Evolutionary conservation across 495 filamentous ascomycete genomes (phyloP), one percentile per base, ranked within the genome.

Genomic region (Xeromyces bisporus): DNA sequence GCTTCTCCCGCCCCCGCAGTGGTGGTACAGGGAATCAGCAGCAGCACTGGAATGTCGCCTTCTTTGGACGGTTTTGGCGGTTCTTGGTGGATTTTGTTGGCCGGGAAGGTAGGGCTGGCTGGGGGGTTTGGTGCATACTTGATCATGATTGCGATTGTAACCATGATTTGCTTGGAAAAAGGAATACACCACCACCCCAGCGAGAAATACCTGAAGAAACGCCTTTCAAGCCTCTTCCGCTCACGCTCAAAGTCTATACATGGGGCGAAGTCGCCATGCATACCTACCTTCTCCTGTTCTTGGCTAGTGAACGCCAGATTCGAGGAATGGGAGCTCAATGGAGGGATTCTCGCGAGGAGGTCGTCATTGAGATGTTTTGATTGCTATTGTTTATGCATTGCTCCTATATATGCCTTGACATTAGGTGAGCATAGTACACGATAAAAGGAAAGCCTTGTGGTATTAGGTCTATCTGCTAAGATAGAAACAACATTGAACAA

Each of bases 211-310:
- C 4, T 5, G 20, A 21, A 21, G 5, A 21, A 21, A 10, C 17
- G 6, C 13, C 18, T 2, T 6, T 3, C 2, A 11, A 29, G 18
- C 14, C 36, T 2, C 27, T 41, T 40, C 28, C 8, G 7, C 32
- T 58, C 8, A 41, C 41, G 0, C 51, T 75, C 3, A 65, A 69
- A 23, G 48, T 79, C 0, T 81, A 72, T 37, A 73, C 75, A 34
- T 86, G 73, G 69, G 79, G 77, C 0, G 55, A 62, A 14, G 51
- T 75, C 3, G 64, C 66, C 1, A 52, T 58, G 18, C 69, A 84
- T 40, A 48, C 80, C 21, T 82, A 76, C 38, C 43, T 79, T 1
- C 37, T 82, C 10, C 37, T 83, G 1, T 80, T 72, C 37, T 38
- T 82, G 5, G 69, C 68, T 0, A 80, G 69, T 41, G 64, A 69